Conservation (phyloP, 2,329 filamentous ascomycete species). For the Cytospora schulzeri region DNA sequence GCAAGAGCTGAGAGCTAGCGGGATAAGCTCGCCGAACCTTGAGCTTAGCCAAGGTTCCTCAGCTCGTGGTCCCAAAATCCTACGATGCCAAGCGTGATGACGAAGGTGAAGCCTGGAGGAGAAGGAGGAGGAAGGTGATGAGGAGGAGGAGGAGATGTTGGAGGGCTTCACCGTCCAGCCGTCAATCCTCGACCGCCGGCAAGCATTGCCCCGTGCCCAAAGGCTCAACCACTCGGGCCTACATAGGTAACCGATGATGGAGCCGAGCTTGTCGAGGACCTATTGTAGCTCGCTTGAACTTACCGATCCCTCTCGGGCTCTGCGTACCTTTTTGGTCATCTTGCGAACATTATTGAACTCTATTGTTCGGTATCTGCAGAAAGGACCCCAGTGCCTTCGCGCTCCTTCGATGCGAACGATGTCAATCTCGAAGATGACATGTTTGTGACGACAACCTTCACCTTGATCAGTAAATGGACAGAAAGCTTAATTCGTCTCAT, state of each 20-base stretch:
- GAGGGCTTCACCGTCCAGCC: conserved; percentile 2
- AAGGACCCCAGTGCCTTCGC: neutral
- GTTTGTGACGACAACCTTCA: conserved; percentile 16
- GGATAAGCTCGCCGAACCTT: neutral
- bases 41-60: neutral
- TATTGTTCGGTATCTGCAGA: conserved; percentile 1
- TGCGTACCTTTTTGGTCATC: neutral
- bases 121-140: neutral
- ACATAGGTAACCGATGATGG: conserved; percentile 13
- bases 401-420: conserved; percentile 10
- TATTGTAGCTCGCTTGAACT: too few species aligned
- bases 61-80: neutral
- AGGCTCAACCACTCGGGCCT: conserved; percentile 3
- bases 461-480: conserved; percentile 2
- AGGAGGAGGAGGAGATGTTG: too few species aligned
- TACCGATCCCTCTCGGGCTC: neutral
- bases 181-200: too few species aligned
- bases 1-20: conserved; percentile 8
- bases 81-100: conserved; percentile 19
- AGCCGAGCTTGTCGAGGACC: neutral
- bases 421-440: conserved; percentile 10
- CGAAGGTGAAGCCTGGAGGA: conserved; percentile 8
- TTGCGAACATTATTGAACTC: neutral
- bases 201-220: conserved; percentile 1
- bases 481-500: conserved; percentile 9